phyloP scores from a whole-genome alignment of 768 basidiomycete genomes.

The Termitomyces sp. region DNA sequence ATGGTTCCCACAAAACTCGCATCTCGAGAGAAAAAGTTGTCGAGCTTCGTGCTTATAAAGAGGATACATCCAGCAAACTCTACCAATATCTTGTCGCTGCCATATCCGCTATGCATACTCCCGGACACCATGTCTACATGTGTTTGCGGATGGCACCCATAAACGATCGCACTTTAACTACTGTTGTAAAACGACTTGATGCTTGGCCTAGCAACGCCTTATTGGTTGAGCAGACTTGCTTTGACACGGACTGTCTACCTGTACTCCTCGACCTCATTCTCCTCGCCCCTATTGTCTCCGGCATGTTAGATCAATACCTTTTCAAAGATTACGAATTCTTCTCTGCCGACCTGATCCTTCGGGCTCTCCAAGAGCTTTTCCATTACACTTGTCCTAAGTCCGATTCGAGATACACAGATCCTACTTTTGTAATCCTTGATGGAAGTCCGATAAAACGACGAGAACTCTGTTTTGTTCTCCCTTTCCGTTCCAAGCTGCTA shows the following conservation, averaged over 20 bases:
- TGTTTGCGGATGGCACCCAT: conserved; percentile 1
- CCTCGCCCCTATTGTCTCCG: conserved; percentile 5
- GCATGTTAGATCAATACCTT: conserved; percentile 1
- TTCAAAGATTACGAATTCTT: conserved; percentile 10
- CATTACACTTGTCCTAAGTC: neutral
- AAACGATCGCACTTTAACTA: conserved; percentile 1
- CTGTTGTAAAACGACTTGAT: conserved; percentile 6
- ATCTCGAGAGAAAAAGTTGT: conserved; percentile 4
- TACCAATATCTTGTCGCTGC: conserved; percentile 8
- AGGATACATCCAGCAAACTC: neutral
- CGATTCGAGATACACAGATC: conserved; percentile 6
- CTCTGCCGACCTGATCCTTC: conserved; percentile 8
- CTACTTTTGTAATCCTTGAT: conserved; percentile 10
- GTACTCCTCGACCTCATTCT: conserved; percentile 11
- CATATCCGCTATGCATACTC: conserved; percentile 2
- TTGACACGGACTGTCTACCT: conserved; percentile 2
- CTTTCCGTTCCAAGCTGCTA: conserved; percentile 8
- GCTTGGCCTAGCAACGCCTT: conserved; percentile 8
- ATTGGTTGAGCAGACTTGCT: conserved; percentile 10
- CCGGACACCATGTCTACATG: conserved; percentile 3
- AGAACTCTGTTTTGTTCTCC: conserved; percentile 9
- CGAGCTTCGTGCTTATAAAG: conserved; percentile 10
- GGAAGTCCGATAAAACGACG: conserved; percentile 1
- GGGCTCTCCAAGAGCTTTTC: conserved; percentile 11
- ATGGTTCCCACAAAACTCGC: conserved; percentile 3